A percentile compares a stretch with the other conserved stretches of the same genome.
Evolutionary conservation across 225 moss, liverwort and hornwort genomes (phyloP).

Genomic region (Physcomitrellopsis africana): DNA sequence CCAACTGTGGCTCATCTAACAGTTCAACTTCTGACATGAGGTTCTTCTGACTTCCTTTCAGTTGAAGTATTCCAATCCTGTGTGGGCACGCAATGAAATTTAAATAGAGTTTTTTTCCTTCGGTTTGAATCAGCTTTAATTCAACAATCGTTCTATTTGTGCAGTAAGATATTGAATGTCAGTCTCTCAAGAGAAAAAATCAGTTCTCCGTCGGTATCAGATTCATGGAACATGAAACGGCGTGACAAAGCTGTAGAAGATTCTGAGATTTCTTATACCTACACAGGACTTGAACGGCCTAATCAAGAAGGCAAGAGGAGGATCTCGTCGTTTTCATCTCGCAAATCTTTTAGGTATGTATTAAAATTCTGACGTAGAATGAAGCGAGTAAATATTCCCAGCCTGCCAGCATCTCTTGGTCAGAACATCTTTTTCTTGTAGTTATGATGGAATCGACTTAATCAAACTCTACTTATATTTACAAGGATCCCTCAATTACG

Average conservation of each 20-base stretch:
- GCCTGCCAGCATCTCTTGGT: not conserved
- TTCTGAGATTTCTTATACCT: conserved; percentile 21
- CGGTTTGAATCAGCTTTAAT: not conserved
- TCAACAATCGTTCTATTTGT: not conserved
- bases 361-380: not conserved
- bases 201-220: not conserved
- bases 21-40: not conserved
- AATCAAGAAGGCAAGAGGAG: conserved; percentile 21
- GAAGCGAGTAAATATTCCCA: not conserved
- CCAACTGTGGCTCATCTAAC: not conserved
- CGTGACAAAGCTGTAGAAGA: conserved; percentile 21
- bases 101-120: not conserved
- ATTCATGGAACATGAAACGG: conserved; percentile 23
- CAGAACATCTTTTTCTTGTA: not conserved
- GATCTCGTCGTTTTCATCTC: conserved; percentile 15
- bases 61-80: not conserved
- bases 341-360: conserved; percentile 20
- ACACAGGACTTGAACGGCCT: conserved; percentile 17
- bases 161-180: conserved; percentile 12
- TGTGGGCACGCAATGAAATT: not conserved
- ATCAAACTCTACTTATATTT: not conserved
- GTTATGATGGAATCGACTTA: not conserved
- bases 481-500: not conserved
- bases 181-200: conserved; percentile 24
- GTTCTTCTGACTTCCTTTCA: not conserved